Evolutionary conservation across 2,329 filamentous ascomycete genomes (phyloP).

Genomic region (Fusarium coicis): DNA sequence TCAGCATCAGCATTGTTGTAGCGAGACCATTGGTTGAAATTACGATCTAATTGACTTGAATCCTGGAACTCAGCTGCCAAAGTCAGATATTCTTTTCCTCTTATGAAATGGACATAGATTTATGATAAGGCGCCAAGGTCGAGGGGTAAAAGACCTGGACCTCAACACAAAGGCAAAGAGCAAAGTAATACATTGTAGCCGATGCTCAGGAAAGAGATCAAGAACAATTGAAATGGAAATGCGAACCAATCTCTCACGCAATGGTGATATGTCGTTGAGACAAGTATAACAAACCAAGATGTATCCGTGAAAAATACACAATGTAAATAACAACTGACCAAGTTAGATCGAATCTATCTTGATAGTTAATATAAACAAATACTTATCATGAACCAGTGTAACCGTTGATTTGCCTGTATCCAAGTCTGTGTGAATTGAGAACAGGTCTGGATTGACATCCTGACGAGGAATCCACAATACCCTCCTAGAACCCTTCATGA

Average conservation of each 20-base stretch:
- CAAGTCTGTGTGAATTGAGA: not conserved
- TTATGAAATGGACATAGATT: not conserved
- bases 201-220: not conserved
- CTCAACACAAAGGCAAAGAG: not conserved
- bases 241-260: not conserved
- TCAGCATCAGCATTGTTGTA: not conserved
- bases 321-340: rapidly evolving
- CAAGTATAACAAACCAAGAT: rapidly evolving
- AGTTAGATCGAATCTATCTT: rapidly evolving
- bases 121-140: rapidly evolving
- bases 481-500: rapidly evolving
- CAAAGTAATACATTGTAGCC: not conserved
- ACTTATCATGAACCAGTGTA: rapidly evolving
- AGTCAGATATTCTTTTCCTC: rapidly evolving
- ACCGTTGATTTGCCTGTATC: rapidly evolving
- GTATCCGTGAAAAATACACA: rapidly evolving
- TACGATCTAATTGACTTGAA: rapidly evolving
- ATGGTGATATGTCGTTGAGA: rapidly evolving
- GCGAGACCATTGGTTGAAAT: rapidly evolving
- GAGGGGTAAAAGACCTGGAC: not conserved
- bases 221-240: rapidly evolving
- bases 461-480: not conserved
- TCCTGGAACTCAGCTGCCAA: not conserved
- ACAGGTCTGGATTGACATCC: rapidly evolving
- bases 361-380: not conserved